Evolutionary conservation across 441 rosid species (phyloP), one percentile per base, ranked within the genome.

Genomic region (Dalechampia spathulata): DNA sequence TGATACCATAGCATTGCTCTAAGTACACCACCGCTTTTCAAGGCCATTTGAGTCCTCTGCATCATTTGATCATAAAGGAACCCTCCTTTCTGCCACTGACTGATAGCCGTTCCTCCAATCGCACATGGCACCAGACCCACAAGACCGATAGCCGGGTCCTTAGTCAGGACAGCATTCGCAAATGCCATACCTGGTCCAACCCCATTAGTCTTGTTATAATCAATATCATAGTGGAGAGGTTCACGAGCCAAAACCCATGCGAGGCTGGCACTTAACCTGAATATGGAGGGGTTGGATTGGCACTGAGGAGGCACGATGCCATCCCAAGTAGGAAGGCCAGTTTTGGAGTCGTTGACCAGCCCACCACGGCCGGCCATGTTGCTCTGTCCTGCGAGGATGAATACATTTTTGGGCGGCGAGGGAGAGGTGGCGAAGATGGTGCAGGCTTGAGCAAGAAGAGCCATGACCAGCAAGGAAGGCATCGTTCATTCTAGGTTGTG

Each of bases 281-380:
- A 61, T 46, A 90, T 78, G 6, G 79, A 78, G 10, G 89, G 95
- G 64, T 83, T 80, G 7, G 93, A 74, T 26, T 72, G 78, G 65
- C 76, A 81, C 51, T 90, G 84, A 0, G 70, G 72, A 0, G 95
- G 95, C n/a, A 86, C 69, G 6, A 80, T 32, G 2, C 93, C 78
- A 61, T 90, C 95, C 97, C 97, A 90, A 8, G 63, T 46, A 52
- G 66, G 5, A 26, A 39, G 52, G 23, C 75, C 79, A 14, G 74
- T 75, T 45, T 58, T 43, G 44, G 81, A 72, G 72, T 72, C 45
- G 71, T 75, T 76, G 64, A 59, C 14, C 0, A 86, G 82, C 22
- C 97, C 95, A 8, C 97, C 97, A 2, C 95, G 83, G 34, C 97
- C 97, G n/a, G 91, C 97, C 95, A 90, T 90, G 81, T 90, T 90